Percentiles rank a stretch among this genome's conserved stretches.
phyloP scores from a whole-genome alignment of 148 eudicot species.

The Spergularia bocconei region DNA sequence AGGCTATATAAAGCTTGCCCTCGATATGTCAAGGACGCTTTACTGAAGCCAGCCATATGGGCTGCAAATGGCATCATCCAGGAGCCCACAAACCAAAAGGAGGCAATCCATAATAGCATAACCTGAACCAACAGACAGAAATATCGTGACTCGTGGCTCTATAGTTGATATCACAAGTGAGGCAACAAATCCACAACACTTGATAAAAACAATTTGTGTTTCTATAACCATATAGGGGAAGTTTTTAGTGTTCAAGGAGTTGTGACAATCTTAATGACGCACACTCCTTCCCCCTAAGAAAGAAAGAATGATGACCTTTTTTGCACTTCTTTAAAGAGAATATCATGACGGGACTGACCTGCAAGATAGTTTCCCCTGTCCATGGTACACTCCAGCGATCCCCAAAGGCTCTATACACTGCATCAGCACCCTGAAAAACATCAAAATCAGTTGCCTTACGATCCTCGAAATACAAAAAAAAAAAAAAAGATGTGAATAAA shows the following conservation, averaged over 20 bases:
- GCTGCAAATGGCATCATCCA: conserved; percentile 90
- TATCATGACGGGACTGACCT: conserved; percentile 35
- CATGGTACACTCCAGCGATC: conserved; percentile 87
- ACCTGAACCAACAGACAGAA: conserved; percentile 43
- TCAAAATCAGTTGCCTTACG: not conserved
- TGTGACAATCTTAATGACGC: not conserved
- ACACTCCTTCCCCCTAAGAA: not conserved
- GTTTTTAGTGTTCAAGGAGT: not conserved
- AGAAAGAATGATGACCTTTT: not conserved
- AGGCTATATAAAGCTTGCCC: conserved; percentile 88
- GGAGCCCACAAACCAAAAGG: conserved; percentile 82
- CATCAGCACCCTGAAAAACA: conserved; percentile 47
- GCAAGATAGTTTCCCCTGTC: conserved; percentile 79
- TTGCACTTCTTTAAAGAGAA: not conserved
- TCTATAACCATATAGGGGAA: too few relatives aligned
- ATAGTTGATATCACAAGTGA: not conserved
- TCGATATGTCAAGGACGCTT: conserved; percentile 62
- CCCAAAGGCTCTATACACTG: conserved; percentile 47
- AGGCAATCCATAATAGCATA: conserved; percentile 63
- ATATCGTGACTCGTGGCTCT: conserved; percentile 6
- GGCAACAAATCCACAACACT: not conserved
- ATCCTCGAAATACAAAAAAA: not conserved
- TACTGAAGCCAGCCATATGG: conserved; percentile 63
- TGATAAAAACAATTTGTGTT: too few relatives aligned
- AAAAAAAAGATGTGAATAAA: too few relatives aligned